These are phyloP conservation scores for Silene latifolia DNA, from an alignment of 148 eudicot species.

Conservation along the genomic window DNA sequence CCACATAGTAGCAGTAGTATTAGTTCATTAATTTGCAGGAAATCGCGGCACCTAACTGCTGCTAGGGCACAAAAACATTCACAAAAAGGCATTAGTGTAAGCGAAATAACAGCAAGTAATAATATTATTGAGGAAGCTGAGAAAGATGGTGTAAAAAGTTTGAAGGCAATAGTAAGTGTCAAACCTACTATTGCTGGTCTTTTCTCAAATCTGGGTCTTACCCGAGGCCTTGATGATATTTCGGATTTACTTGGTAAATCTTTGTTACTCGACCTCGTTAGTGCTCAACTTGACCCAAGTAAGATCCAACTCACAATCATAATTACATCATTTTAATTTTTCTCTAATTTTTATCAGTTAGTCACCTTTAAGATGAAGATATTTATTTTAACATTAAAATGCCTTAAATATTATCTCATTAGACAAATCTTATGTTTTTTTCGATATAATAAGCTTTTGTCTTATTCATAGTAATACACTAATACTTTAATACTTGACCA, in stretches of 20 bases:
- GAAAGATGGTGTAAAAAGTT: neutral
- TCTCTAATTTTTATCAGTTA: too few species aligned
- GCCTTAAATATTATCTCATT: too few species aligned
- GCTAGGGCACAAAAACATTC: neutral
- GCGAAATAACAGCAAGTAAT: neutral
- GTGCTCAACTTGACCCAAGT: conserved; percentile 36
- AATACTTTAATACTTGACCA: too few species aligned
- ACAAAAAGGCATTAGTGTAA: neutral
- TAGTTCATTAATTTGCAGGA: too few species aligned
- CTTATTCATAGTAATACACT: too few species aligned
- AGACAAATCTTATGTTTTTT: too few species aligned
- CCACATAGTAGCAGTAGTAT: too few species aligned
- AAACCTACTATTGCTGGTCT: conserved; percentile 22
- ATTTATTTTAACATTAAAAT: too few species aligned
- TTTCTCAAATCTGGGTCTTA: conserved; percentile 2
- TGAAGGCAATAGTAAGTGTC: conserved; percentile 32
- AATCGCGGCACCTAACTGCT: too few species aligned
- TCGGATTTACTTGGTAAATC: conserved; percentile 34
- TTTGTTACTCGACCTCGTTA: conserved; percentile 34
- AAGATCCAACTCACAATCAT: neutral
- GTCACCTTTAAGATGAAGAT: too few species aligned
- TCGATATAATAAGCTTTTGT: too few species aligned
- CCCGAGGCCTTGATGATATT: conserved; percentile 33
- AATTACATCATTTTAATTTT: too few species aligned
- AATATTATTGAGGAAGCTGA: neutral